Conservation (phyloP, 2,329 filamentous ascomycete genomes). For the Cladosporium velox region DNA sequence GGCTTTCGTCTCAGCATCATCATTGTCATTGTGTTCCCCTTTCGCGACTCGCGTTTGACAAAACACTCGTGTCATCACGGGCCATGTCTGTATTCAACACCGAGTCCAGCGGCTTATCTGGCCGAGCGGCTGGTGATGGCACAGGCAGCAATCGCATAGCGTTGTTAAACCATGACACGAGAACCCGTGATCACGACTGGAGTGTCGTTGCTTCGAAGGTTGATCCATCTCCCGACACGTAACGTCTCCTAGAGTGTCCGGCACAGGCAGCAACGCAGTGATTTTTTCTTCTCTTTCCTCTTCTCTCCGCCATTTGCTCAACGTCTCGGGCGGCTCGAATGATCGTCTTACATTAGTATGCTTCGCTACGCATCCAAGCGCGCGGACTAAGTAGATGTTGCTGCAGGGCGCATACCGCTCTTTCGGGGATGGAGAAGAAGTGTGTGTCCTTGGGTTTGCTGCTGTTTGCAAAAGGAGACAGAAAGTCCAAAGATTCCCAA, state of each 20-base stretch:
- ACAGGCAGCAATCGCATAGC: neutral
- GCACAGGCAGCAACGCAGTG: slow-evolving; percentile 2
- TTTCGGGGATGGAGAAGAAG: neutral
- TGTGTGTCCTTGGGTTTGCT: neutral
- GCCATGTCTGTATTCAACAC: neutral
- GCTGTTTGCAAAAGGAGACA: neutral
- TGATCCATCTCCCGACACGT: neutral
- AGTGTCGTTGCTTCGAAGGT: neutral
- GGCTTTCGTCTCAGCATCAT: neutral
- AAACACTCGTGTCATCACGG: neutral
- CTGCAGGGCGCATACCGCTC: slow-evolving; percentile 11
- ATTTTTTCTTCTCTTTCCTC: neutral
- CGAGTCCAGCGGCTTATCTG: too few species aligned
- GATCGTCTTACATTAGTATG: neutral
- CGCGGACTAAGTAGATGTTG: neutral
- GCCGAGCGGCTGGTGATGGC: neutral
- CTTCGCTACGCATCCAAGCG: slow-evolving; percentile 4
- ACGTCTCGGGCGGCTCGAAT: neutral
- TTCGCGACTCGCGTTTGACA: neutral
- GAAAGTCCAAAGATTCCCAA: neutral
- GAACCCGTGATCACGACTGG: neutral
- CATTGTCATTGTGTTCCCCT: neutral
- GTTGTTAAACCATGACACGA: neutral
- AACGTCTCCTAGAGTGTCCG: neutral
- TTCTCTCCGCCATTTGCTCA: neutral